Evolutionary conservation across 2,329 filamentous ascomycete species (phyloP), one percentile per base, ranked within the genome.

Genomic region (Hypoxylon rubiginosum): DNA sequence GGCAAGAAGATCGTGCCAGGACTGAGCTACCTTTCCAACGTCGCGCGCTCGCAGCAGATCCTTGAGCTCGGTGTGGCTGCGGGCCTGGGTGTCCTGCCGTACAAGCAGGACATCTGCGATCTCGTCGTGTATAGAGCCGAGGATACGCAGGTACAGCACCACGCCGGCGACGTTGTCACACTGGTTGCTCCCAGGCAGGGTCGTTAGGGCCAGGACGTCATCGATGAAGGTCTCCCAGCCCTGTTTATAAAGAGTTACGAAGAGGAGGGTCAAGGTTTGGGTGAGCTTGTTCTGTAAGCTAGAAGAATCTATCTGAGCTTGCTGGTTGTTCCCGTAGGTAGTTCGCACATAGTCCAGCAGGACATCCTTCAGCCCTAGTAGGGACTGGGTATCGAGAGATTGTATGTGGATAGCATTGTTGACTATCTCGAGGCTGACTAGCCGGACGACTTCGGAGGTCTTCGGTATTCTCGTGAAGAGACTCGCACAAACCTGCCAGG

Each of bases 221-320:
- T 97, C 92, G 77, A 99, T 90, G 80, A 97, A 98, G 64, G 84
- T 88, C 74, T 92, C 88, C 96, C 96, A 99, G 39, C 92, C 91
- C 57, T 91, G 88, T 57, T 89, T 89, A 79, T 99, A 99, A 58
- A 97, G 85, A 11, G 90, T 89, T 36, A 93, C 91, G 79, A 99
- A 99, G 54, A 99, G 89, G 76, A 93, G 96, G 9, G 96, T 99
- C 73, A 99, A 83, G 11, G 94, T 97, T 82, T 99, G 96, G 49
- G 95, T 94, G 71, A 99, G 88, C 82, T 99, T 99, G 83, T 98
- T 99, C 81, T 98, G 95, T 46, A 99, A 90, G 70, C 88, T 87
- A 24, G 88, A 79, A 8, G 90, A 88, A 77, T 99, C 96, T 68
- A 90, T 81, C 56, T 83, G 80, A 63, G 85, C 83, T 59, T 86